Evolutionary conservation across 371 early-diverging fungal species (phyloP), one percentile per base, ranked within the genome.

Genomic region (Phascolomyces articulosus): DNA sequence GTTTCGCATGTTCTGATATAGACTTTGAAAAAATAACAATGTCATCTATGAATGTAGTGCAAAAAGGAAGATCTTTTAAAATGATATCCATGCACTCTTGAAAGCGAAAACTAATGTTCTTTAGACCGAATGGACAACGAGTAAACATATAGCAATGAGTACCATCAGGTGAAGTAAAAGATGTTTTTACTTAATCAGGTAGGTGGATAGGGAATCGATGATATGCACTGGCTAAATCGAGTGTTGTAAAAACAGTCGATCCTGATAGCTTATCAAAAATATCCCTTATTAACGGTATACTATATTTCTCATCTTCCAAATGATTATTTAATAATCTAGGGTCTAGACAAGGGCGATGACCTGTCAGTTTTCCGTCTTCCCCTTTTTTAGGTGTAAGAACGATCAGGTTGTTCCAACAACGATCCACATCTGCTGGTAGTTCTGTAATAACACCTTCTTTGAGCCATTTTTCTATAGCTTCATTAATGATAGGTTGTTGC

Each of bases 201-300:
- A 64, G 60, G 38, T 59, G 31, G 8, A 74, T 58, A 8, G 63
- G 60, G 1, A 74, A 63, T 0, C 65, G 58, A 57, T 74, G 66
- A 57, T 62, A 71, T 21, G 73, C 68, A 13, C 62, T 65, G 4
- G 55, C 34, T 0, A 72, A 49, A 53, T 77, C 74, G 0, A 74
- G 18, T 0, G 65, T 68, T 0, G 70, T 58, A 34, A 60, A 74
- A 0, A 68, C 38, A 1, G 62, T 51, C 7, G 40, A 2, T 8
- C 55, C 54, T n/a, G n/a, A 4, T 1, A 64, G 24, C 16, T 26
- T 3, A 13, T 49, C 28, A 20, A 57, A 57, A 8, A 64, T 49
- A 10, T 64, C 34, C 8, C n/a, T 24, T 1, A 64, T 57, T 20
- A 64, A 34, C 29, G 57, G 58, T 3, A 64, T n/a, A 31, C 48